Evolutionary conservation across 2,329 filamentous ascomycete genomes (phyloP), one percentile per base, ranked within the genome.

Genomic region (Talaromyces piceae): DNA sequence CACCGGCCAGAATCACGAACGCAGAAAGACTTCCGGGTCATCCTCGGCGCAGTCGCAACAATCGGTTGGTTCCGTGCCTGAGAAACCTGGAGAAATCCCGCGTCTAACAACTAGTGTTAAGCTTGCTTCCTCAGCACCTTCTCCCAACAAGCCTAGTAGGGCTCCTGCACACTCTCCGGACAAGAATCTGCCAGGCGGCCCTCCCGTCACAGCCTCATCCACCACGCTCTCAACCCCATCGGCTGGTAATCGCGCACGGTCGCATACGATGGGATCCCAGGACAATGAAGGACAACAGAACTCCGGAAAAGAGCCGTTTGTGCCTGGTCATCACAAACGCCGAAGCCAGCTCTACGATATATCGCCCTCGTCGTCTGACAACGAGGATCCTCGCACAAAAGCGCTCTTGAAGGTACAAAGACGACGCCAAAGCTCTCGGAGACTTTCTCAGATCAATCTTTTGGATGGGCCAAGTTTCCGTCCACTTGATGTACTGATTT

Each of bases 321-420:
- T 80, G 7, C 81, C 84, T 47, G 73, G 71, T 26, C 91, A 96
- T 63, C 84, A 91, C 61, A 96, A 96, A 67, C 84, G 93, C 33
- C 82, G 90, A 59, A 97, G 91, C 65, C 93, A 96, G 62, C 86
- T 96, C 2, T 89, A 97, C 60, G 91, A 97, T 66, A 87, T 96
- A 71, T 98, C 93, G 2, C 93, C 93, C 3, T 97, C 93, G 0
- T 97, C 91, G 0, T 98, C 93, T 0, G 93, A 98, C 64, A 98
- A 95, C 54, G 93, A 98, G 70, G 90, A 94, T 46, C 87, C 91
- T 41, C 88, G 94, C 61, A 87, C 91, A 6, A 95, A 91, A 65
- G 90, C 87, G 45, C 76, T 97, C 9, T 78, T 98, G 41, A 88
- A 94, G 47, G 91, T 98, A 3, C 93, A 98, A 65, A 80, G 91